These are phyloP conservation scores for Phlebiopsis flavidoalba DNA, from an alignment of 768 basidiomycete species.

Conservation along the genomic window DNA sequence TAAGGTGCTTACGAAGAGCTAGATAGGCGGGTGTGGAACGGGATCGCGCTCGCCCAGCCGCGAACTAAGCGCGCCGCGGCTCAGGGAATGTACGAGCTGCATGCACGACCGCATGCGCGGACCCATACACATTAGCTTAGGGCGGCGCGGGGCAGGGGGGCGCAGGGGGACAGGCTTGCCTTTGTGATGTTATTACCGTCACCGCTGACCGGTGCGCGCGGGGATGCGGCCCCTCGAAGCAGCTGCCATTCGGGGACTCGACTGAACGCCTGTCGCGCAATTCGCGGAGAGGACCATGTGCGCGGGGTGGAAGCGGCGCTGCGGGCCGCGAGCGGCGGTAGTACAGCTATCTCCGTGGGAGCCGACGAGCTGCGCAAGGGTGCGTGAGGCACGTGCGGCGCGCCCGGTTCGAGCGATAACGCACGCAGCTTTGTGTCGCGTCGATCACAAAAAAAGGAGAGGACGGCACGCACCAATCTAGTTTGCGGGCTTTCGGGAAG, in stretches of 20 bases:
- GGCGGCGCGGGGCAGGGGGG: too few species aligned
- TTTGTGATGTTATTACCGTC: constrained; percentile 33
- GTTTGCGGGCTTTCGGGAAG: background rate
- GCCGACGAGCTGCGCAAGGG: constrained; percentile 23
- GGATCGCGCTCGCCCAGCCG: constrained; percentile 53
- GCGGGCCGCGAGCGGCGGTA: constrained; percentile 62
- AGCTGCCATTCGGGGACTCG: constrained; percentile 46
- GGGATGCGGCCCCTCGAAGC: constrained; percentile 34
- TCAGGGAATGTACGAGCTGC: constrained; percentile 51
- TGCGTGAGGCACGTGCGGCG: background rate
- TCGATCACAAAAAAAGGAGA: too few species aligned
- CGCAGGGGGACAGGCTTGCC: too few species aligned
- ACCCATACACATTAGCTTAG: too few species aligned
- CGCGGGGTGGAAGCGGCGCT: constrained; percentile 43
- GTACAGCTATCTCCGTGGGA: constrained; percentile 59
- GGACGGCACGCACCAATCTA: constrained; percentile 7
- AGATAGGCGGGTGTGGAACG: constrained; percentile 66
- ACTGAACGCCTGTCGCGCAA: constrained; percentile 34
- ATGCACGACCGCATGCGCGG: background rate
- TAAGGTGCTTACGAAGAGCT: too few species aligned
- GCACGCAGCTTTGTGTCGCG: too few species aligned
- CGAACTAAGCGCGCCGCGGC: constrained; percentile 55
- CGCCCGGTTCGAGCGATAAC: background rate
- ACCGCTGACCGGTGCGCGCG: constrained; percentile 15
- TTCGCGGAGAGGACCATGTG: constrained; percentile 25